Base-by-base conservation (phyloP, 352 stramenopile species). In the Pythium brachiatum region DNA sequence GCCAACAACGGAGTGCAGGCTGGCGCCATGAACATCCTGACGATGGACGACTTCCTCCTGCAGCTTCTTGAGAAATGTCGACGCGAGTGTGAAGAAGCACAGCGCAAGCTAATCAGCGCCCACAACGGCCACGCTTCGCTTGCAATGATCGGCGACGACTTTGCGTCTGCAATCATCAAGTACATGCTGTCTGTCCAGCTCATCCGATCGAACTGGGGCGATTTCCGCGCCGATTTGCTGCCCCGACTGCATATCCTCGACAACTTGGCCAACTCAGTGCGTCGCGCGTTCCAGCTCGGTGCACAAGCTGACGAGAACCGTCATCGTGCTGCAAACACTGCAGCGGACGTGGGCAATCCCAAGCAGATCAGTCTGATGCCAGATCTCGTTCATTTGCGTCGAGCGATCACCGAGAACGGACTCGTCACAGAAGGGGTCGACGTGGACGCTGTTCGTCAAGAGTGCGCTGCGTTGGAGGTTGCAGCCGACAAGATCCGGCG, bases 61-160 rank as follows among this genome's bases (percentile, higher is more conserved):
- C 76, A 90, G 55, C 70, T 97, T 16, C 60, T 93, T 11, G 66
- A 66, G 20, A 86, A 87, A 36, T 83, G 81, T 54, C 74, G 69
- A 18, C 75, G 79, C n/a, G 81, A 95, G 44, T 92, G 84, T 53
- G 89, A 96, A 56, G 88, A 97, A 51, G 75, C 74, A 5, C 88
- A 96, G 61, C 79, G 89, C 2, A 78, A 90, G 62, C 63, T 91
- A 7, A 58, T 97, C 20, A 81, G 77, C 3, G 83, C 88, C 9
- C 72, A 85, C 25, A 96, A 96, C 66, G 89, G 81, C 1, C 66
- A 92, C 18, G 88, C 80, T 0, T 75, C 69, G 9, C 47, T 94
- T 13, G 59, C 76, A 13, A 34, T 85, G 20, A 56, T 89, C 7
- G 38, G 65, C 0, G n/a, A 74, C 15, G 66, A 83, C 7, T 34